phyloP scores from a whole-genome alignment of 352 stramenopile genomes.

The Globisporangium cystogenes region DNA sequence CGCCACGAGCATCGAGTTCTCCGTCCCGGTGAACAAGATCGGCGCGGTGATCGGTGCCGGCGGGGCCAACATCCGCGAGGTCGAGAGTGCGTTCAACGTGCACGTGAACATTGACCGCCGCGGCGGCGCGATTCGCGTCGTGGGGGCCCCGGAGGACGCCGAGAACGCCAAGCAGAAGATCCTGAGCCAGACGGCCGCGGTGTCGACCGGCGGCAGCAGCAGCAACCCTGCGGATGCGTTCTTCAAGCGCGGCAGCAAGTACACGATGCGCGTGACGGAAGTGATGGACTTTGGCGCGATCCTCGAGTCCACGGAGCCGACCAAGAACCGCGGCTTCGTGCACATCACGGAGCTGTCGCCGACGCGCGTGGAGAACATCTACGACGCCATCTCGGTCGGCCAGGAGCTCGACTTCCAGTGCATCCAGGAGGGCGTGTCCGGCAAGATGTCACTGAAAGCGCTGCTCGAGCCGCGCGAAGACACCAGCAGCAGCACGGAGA shows the following conservation, averaged over 20 bases:
- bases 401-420: constrained; percentile 80
- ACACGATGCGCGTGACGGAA: constrained; percentile 91
- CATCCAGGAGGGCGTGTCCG: constrained; percentile 66
- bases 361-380: constrained; percentile 60
- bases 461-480: constrained; percentile 17
- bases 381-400: constrained; percentile 47
- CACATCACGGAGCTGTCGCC: constrained; percentile 93
- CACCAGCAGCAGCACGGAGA: background rate
- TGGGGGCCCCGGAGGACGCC: constrained; percentile 68
- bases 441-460: constrained; percentile 81
- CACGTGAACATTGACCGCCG: constrained; percentile 76
- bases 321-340: constrained; percentile 88
- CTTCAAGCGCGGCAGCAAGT: constrained; percentile 87
- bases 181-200: constrained; percentile 26
- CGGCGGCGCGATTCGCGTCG: constrained; percentile 85
- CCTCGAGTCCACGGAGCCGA: constrained; percentile 65
- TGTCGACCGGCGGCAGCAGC: constrained; percentile 11
- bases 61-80: constrained; percentile 65
- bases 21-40: constrained; percentile 45
- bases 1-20: constrained; percentile 53
- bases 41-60: constrained; percentile 71
- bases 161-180: constrained; percentile 77
- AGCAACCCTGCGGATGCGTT: constrained; percentile 21
- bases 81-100: constrained; percentile 60
- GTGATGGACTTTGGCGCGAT: constrained; percentile 95